A percentile compares a stretch with the other conserved stretches of the same genome.
These are phyloP conservation scores for Kokia cookei DNA, from an alignment of 441 rosid species.

Conservation along the genomic window DNA sequence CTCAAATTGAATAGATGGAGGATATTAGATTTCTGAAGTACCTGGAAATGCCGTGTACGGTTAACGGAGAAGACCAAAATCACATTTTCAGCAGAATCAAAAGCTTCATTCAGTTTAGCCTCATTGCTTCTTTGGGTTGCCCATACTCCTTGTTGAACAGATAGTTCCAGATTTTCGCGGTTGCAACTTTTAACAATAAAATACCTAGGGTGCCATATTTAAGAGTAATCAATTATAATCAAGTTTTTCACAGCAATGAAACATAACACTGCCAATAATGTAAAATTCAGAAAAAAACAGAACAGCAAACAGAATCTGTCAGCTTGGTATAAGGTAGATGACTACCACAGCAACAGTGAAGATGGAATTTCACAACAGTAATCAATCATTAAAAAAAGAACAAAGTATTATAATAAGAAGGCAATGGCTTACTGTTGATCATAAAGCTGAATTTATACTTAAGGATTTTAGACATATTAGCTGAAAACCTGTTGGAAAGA, in stretches of 20 bases:
- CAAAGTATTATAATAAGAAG: not conserved
- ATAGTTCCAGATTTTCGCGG: conserved; percentile 92
- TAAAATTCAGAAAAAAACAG: not conserved
- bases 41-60: conserved; percentile 99
- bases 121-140: conserved; percentile 99
- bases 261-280: not conserved
- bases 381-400: not conserved
- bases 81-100: conserved; percentile 88
- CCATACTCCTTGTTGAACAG: conserved; percentile 99
- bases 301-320: not conserved
- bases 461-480: not conserved
- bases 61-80: conserved; percentile 91
- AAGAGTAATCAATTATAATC: not conserved
- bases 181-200: conserved; percentile 98
- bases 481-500: not conserved
- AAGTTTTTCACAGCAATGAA: not conserved
- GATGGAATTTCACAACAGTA: not conserved
- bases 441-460: not conserved
- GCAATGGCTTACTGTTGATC: not conserved
- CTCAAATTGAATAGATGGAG: conserved; percentile 1
- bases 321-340: not conserved
- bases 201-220: conserved; percentile 57
- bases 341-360: not conserved
- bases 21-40: conserved; percentile 22
- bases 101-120: conserved; percentile 95